Evolutionary conservation across 2,329 filamentous ascomycete genomes (phyloP).

Genomic region (Sporothrix sp.): DNA sequence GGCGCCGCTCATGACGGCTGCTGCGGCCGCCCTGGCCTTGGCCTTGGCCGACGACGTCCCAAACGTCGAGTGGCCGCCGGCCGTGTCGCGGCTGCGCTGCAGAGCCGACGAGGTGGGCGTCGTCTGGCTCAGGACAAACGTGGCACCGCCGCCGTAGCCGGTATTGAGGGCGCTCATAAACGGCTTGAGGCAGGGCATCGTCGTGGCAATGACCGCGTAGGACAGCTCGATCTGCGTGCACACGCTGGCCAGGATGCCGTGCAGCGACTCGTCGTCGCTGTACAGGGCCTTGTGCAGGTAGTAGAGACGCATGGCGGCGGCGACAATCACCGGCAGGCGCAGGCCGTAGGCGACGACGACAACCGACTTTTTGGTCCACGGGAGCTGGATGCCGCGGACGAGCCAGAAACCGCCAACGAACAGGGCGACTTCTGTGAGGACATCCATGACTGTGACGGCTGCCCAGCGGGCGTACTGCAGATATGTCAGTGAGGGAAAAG

Average conservation of each 20-base stretch:
- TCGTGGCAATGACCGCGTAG: slow-evolving; percentile 32
- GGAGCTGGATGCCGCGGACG: slow-evolving; percentile 30
- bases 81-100: slow-evolving; percentile 8
- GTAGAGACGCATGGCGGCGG: slow-evolving; percentile 29
- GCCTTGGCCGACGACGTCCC: slow-evolving; percentile 9
- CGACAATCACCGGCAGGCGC: slow-evolving; percentile 32
- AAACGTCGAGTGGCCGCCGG: not conserved
- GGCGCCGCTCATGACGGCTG: slow-evolving; percentile 6
- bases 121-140: slow-evolving; percentile 13
- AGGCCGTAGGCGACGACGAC: slow-evolving; percentile 32
- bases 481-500: not conserved
- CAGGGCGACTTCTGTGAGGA: slow-evolving; percentile 30
- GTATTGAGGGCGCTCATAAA: slow-evolving; percentile 31
- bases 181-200: slow-evolving; percentile 33
- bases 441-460: slow-evolving; percentile 29
- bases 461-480: slow-evolving; percentile 30
- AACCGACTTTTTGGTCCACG: slow-evolving; percentile 27
- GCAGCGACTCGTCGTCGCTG: slow-evolving; percentile 29
- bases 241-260: slow-evolving; percentile 26
- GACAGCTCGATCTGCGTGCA: slow-evolving; percentile 32
- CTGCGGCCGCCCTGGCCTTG: slow-evolving; percentile 2
- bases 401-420: slow-evolving; percentile 29
- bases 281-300: slow-evolving; percentile 25
- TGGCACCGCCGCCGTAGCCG: slow-evolving; percentile 22
- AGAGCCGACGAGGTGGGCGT: not conserved